These are phyloP conservation scores for Dryadomyces quercus-mongolicae DNA, from an alignment of 2,329 filamentous ascomycete genomes.

Conservation along the genomic window DNA sequence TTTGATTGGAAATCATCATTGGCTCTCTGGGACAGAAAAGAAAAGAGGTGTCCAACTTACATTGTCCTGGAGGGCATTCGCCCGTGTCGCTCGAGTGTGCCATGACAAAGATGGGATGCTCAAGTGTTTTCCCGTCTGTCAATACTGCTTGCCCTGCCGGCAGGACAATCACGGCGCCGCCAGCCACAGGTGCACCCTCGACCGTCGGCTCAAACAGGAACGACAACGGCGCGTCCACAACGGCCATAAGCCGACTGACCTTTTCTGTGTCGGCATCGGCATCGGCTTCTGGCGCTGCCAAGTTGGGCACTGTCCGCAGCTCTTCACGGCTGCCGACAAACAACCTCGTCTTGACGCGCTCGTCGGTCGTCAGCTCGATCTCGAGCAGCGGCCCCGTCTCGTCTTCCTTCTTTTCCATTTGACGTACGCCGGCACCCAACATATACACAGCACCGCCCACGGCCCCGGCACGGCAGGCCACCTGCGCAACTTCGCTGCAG, in stretches of 20 bases:
- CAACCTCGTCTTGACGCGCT: conserved; percentile 40
- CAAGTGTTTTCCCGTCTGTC: conserved; percentile 23
- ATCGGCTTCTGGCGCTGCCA: background rate
- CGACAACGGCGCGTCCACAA: conserved; percentile 55
- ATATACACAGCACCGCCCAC: conserved; percentile 90
- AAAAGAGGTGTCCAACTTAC: conserved; percentile 49
- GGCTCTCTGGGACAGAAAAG: background rate
- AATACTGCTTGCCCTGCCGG: conserved; percentile 44
- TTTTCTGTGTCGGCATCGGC: background rate
- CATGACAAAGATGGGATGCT: conserved; percentile 44
- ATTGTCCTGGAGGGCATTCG: conserved; percentile 78
- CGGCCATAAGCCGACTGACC: conserved; percentile 47
- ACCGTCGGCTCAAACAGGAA: conserved; percentile 57
- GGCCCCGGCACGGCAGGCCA: conserved; percentile 78
- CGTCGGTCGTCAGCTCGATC: conserved; percentile 43
- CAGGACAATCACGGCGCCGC: conserved; percentile 58
- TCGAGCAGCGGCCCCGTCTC: conserved; percentile 23
- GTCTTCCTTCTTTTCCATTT: conserved; percentile 14
- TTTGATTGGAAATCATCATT: conserved; percentile 76
- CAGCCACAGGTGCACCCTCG: conserved; percentile 66
- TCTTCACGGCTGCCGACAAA: conserved; percentile 32
- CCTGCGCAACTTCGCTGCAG: conserved; percentile 77
- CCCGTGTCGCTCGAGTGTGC: conserved; percentile 84
- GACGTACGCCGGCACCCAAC: conserved; percentile 53
- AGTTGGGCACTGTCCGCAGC: background rate